A percentile compares a stretch with the other conserved stretches of the same genome.
Conservation (phyloP, 371 early-diverging fungal species). For the Mucor ambiguus region DNA sequence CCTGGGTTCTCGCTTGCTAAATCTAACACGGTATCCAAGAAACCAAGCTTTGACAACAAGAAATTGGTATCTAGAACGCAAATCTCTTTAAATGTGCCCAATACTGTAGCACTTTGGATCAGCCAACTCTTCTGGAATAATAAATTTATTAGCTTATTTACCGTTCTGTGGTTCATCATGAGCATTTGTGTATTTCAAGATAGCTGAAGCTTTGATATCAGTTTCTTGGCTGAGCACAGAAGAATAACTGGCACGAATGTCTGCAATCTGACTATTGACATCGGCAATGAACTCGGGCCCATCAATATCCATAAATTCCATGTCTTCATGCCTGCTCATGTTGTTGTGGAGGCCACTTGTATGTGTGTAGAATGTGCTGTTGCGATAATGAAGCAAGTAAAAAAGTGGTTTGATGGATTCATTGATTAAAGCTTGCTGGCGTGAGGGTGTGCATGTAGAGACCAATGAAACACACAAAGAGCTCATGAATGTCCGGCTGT, state of each 20-base stretch:
- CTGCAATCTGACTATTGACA: constrained; percentile 36
- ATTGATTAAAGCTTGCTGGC: too few species aligned
- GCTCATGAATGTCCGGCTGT: too few species aligned
- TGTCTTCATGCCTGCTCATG: not conserved
- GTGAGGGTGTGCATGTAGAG: too few species aligned
- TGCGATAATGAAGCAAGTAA: too few species aligned
- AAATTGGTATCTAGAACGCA: constrained; percentile 48
- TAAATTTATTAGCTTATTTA: not conserved
- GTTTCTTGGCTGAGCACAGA: not conserved
- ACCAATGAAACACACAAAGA: too few species aligned
- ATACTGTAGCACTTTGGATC: not conserved
- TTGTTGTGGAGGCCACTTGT: too few species aligned
- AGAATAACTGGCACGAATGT: constrained; percentile 19
- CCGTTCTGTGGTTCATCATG: not conserved
- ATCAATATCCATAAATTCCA: constrained; percentile 43
- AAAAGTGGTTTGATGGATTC: too few species aligned
- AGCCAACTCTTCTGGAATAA: not conserved
- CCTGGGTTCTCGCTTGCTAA: constrained; percentile 30
- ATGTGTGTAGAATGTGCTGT: too few species aligned
- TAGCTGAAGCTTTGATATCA: not conserved
- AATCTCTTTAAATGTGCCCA: constrained; percentile 15
- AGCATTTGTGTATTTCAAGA: not conserved
- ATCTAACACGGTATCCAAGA: constrained; percentile 21
- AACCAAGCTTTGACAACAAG: constrained; percentile 41
- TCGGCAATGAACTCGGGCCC: constrained; percentile 40